Evolutionary conservation across 2,329 filamentous ascomycete species (phyloP), one percentile per base, ranked within the genome.

Genomic region (Fusarium denticulatum): DNA sequence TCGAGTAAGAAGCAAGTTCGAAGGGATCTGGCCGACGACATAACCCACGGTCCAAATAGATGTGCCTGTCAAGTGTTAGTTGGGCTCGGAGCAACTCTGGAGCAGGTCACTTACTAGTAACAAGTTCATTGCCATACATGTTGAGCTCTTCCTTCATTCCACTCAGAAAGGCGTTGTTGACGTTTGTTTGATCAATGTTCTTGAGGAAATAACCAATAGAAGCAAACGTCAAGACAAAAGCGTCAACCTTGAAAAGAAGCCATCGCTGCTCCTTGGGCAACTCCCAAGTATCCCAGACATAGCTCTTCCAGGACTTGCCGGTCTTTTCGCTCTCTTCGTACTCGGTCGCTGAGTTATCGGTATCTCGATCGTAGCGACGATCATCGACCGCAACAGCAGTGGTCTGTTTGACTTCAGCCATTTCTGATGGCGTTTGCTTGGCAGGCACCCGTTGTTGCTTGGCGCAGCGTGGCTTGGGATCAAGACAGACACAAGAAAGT

Each of bases 141-240:
- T 32, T 40, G 3, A 77, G 42, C 20, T 77, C 74, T 32, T 77
- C 75, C 49, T 77, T 69, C 75, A 77, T 77, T 6, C 74, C 74
- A 45, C 71, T 73, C 0, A 77, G 50, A 20, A 64, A 77, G 0
- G 83, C 83, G 76, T 85, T 85, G 32, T 81, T 82, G 52, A 85
- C 72, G 49, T 85, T 85, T 11, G 79, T 79, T 37, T 83, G 81
- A 49, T 85, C 83, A 3, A 85, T 75, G 9, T 80, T 79, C 52
- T 81, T 81, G 28, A 81, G 69, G n/a, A 81, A 80, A 47, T 80
- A 81, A 2, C 80, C 79, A 12, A 81, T 70, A 6, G 79, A 81
- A 5, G 79, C 78, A 71, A 82, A 80, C 0, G 81, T 82, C 39
- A 82, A 71, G 14, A 82, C 74, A 42, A 80, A 81, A 10, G 79